Conservation (phyloP, 805 yeast genomes). For the Metschnikowia amazonensis region DNA sequence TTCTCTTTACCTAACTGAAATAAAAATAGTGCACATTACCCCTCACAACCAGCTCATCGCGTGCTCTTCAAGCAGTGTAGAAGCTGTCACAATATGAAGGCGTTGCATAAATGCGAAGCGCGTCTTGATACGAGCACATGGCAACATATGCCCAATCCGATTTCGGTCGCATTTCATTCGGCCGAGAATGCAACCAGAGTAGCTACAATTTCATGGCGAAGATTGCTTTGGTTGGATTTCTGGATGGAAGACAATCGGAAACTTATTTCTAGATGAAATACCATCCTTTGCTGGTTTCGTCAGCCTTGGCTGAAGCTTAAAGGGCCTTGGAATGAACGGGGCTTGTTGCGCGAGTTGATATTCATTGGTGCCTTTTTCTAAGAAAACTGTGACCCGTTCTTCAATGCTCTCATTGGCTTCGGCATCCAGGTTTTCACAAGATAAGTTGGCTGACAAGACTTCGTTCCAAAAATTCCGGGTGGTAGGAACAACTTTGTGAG, state of each 20-base stretch:
- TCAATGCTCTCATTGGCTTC: background rate
- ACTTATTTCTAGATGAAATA: background rate
- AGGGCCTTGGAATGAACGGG: constrained; percentile 1
- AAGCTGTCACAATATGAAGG: background rate
- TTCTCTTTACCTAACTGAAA: too few relatives aligned
- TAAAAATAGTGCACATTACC: background rate
- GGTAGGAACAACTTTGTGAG: background rate
- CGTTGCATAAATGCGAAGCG: background rate
- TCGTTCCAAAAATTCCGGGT: constrained; percentile 1
- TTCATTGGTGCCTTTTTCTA: constrained; percentile 1
- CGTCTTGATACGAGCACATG: background rate
- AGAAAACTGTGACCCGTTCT: background rate
- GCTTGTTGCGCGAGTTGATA: constrained; percentile 1
- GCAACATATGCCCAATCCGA: background rate
- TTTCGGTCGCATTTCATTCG: background rate
- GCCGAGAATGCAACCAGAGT: background rate
- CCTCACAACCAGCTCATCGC: background rate
- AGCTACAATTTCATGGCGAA: background rate
- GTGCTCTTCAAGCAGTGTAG: background rate
- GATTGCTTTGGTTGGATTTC: background rate
- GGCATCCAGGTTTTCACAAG: background rate
- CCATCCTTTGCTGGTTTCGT: background rate
- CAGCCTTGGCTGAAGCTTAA: background rate
- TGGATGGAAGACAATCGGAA: background rate
- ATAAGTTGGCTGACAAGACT: background rate